These are phyloP conservation scores for Fraxinus paxiana DNA, from an alignment of 305 asterid genomes.

Conservation along the genomic window DNA sequence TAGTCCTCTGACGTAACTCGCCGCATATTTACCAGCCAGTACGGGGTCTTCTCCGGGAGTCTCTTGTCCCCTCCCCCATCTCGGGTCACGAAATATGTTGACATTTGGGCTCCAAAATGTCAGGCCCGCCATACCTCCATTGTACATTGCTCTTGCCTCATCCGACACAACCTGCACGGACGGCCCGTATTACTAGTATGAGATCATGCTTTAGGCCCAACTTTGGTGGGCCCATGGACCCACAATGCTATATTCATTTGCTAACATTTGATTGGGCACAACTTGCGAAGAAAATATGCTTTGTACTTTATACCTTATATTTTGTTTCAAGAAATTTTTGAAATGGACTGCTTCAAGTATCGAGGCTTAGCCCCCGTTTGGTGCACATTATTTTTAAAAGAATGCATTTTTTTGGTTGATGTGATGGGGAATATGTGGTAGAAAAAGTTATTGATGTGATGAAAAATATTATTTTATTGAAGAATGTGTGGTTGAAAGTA, in stretches of 20 bases:
- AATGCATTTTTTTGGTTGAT: too few species aligned
- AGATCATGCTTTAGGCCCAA: neutral
- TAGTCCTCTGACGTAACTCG: constrained; percentile 61
- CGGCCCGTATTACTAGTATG: neutral
- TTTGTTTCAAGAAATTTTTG: neutral
- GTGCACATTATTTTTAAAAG: too few species aligned
- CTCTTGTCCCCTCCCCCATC: constrained; percentile 96
- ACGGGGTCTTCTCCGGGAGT: constrained; percentile 88
- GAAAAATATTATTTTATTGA: too few species aligned
- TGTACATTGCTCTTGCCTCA: constrained; percentile 88
- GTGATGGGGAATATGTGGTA: too few species aligned
- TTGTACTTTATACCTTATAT: neutral
- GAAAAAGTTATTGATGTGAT: too few species aligned
- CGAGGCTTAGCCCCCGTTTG: too few species aligned
- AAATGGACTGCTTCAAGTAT: neutral
- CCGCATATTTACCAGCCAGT: constrained; percentile 63
- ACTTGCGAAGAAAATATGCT: neutral
- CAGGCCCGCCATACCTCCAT: constrained; percentile 71
- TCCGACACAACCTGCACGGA: constrained; percentile 62
- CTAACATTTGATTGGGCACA: neutral
- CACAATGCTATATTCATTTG: neutral
- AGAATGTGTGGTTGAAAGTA: too few species aligned
- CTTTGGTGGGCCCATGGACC: neutral
- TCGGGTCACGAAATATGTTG: constrained; percentile 75
- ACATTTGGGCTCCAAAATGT: constrained; percentile 94